Evolutionary conservation across 495 filamentous ascomycete species (phyloP).

Genomic region (Lentithecium fluviatile): DNA sequence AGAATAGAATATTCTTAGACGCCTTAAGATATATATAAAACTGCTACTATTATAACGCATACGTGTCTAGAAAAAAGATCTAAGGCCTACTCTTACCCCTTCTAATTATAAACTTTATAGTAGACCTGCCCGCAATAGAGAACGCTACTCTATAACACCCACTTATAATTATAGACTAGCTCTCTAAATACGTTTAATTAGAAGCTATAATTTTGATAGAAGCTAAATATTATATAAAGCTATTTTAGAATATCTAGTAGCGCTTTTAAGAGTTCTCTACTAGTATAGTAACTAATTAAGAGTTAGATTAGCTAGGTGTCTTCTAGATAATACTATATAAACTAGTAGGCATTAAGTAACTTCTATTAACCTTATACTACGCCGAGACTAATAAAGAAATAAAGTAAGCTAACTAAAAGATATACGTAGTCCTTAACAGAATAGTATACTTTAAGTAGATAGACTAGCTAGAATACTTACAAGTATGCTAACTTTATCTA

Average conservation of each 20-base stretch:
- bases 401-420: not conserved
- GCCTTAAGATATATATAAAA: not conserved
- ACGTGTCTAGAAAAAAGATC: not conserved
- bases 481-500: not conserved
- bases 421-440: not conserved
- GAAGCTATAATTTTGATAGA: slow-evolving; percentile 1
- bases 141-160: not conserved
- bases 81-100: not conserved
- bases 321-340: slow-evolving; percentile 4
- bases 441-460: slow-evolving; percentile 3
- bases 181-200: slow-evolving; percentile 3
- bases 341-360: not conserved
- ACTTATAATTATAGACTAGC: slow-evolving; percentile 1
- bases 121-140: not conserved
- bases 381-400: not conserved
- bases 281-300: not conserved
- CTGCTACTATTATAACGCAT: slow-evolving; percentile 1
- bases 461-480: not conserved
- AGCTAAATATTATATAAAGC: not conserved
- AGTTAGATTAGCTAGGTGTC: not conserved
- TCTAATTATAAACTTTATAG: slow-evolving; percentile 8
- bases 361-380: not conserved
- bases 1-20: not conserved
- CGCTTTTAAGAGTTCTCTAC: not conserved
- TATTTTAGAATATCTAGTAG: slow-evolving; percentile 3